Base-by-base conservation (phyloP, 306 rosid genomes). In the Cicer cuneatum region DNA sequence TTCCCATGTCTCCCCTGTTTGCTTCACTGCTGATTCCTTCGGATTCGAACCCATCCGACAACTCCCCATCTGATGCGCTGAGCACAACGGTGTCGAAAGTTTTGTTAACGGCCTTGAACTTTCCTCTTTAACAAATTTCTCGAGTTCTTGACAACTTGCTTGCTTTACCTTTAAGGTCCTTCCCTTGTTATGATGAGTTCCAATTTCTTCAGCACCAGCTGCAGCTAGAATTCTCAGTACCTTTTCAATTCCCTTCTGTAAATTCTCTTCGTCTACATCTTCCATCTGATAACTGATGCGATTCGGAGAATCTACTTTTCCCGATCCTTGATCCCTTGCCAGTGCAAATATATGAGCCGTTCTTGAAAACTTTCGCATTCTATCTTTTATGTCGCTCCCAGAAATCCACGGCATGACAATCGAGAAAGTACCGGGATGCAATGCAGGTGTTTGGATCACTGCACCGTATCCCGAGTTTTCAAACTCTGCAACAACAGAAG, bases 31-130 rank as follows among this genome's bases (percentile, higher is more conserved):
- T 1, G 96, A 92, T 24, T 69, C 76, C 78, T 77, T 81, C 1
- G 86, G 61, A 52, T 82, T 81, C 5, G 61, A 33, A 6, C 98
- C 98, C 96, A 90, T 92, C 77, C 92, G 39, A 48, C 96, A 90
- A 66, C 94, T 88, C 61, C 98, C 96, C 98, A 90, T 92, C 71
- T 92, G 98, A 78, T 92, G 94, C 0, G 98, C 96, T 0, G 94
- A 92, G 54, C 96, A 87, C 41, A 92, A 35, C 5, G 91, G 89
- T 0, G 89, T 80, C 4, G 77, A 43, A 70, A 85, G 72, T 18
- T 87, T 89, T 58, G 54, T 78, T 14, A 92, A 61, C 33, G 86
- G 49, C 81, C 93, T 84, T 42, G 89, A 79, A 60, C 98, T 92
- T 66, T 92, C 98, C 83, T 88, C 90, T 40, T 79, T 80, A 69